Evolutionary conservation across 1,284 basidiomycete species (phyloP).

Genomic region (Pseudozyma tsukubaensis): DNA sequence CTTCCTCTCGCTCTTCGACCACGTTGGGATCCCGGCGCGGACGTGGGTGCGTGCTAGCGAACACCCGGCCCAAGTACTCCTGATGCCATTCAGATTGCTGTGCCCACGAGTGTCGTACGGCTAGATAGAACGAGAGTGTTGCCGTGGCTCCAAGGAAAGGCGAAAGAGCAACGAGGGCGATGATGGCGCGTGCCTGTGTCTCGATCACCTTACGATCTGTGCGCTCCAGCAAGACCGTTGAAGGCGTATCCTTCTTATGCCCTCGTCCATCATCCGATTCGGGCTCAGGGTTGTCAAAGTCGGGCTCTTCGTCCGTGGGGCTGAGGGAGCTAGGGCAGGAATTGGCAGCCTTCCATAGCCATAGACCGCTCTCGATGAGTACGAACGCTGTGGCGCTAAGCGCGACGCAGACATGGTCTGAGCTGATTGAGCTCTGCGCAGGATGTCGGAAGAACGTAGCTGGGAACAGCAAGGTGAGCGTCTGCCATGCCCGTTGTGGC

Average conservation of each 20-base stretch:
- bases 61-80: constrained; percentile 5
- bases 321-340: constrained; percentile 21
- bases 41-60: not conserved
- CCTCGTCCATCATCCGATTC: too few relatives aligned
- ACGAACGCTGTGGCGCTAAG: constrained; percentile 31
- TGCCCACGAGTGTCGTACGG: constrained; percentile 33
- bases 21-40: constrained; percentile 36
- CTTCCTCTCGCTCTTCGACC: constrained; percentile 71
- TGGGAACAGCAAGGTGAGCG: constrained; percentile 22
- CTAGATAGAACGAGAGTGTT: constrained; percentile 36
- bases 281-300: not conserved
- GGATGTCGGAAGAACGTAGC: constrained; percentile 45
- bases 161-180: constrained; percentile 22
- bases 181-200: constrained; percentile 24
- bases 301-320: not conserved
- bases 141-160: constrained; percentile 41
- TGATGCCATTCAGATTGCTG: constrained; percentile 16
- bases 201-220: constrained; percentile 35
- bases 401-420: constrained; percentile 44
- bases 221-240: constrained; percentile 10
- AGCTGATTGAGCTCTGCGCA: constrained; percentile 50
- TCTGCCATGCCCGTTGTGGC: constrained; percentile 13
- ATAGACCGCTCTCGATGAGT: constrained; percentile 43
- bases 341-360: constrained; percentile 35
- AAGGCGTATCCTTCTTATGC: not conserved